Percentiles rank a stretch among this genome's conserved stretches.
phyloP scores from a whole-genome alignment of 306 rosid species.

The Medicago lupulina region DNA sequence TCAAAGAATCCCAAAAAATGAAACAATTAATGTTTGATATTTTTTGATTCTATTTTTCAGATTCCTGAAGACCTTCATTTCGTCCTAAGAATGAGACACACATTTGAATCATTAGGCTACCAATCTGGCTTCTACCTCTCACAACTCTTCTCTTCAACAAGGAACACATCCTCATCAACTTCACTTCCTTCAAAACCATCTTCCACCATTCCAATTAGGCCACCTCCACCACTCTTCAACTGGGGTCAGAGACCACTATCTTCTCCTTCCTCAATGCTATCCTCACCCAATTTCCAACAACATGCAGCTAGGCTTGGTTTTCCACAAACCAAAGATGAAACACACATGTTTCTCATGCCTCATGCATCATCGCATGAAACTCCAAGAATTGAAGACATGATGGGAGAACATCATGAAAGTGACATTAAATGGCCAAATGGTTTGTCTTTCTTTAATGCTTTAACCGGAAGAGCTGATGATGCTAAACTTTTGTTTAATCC shows the following conservation, averaged over 20 bases:
- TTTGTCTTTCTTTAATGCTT: conserved; percentile 82
- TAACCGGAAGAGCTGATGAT: conserved; percentile 79
- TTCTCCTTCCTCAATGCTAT: conserved; percentile 65
- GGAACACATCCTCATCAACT: conserved; percentile 71
- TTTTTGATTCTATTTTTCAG: conserved; percentile 49
- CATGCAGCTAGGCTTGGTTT: conserved; percentile 63
- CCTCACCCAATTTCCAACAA: conserved; percentile 75
- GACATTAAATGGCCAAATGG: conserved; percentile 98
- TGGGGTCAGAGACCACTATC: conserved; percentile 85
- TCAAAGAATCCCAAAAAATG: background rate
- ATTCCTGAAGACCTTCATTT: conserved; percentile 97
- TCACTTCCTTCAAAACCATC: conserved; percentile 74
- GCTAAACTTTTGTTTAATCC: conserved; percentile 86
- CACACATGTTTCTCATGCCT: conserved; percentile 80
- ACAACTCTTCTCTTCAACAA: conserved; percentile 89
- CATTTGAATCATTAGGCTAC: conserved; percentile 95
- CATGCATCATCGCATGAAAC: conserved; percentile 61
- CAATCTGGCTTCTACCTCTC: conserved; percentile 95
- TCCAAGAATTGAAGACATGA: conserved; percentile 73
- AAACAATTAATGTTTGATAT: conserved; percentile 21
- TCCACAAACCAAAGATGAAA: conserved; percentile 76
- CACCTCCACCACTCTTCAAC: conserved; percentile 81
- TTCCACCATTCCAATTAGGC: conserved; percentile 62
- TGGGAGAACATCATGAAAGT: conserved; percentile 71
- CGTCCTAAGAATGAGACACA: conserved; percentile 98